Evolutionary conservation across 805 yeast species (phyloP).

Genomic region (Candida sonorensis): DNA sequence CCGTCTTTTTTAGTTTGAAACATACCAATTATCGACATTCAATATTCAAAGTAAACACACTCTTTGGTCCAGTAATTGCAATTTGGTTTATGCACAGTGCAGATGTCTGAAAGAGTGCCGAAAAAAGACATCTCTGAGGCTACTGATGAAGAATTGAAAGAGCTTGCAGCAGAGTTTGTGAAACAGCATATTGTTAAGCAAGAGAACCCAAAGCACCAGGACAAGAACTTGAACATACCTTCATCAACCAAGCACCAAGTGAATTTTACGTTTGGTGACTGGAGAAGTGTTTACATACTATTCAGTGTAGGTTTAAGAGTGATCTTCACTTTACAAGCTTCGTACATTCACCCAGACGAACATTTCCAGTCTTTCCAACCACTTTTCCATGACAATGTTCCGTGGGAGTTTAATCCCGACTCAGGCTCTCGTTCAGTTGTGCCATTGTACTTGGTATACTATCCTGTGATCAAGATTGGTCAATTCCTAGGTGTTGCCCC

Average conservation of each 20-base stretch:
- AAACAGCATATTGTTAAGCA: slow-evolving; percentile 1
- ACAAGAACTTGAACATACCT: background rate
- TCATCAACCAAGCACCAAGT: slow-evolving; percentile 6
- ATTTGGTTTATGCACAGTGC: too few species aligned
- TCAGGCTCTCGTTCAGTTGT: slow-evolving; percentile 64
- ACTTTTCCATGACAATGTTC: slow-evolving; percentile 44
- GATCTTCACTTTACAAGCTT: slow-evolving; percentile 55
- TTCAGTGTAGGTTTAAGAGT: slow-evolving; percentile 41
- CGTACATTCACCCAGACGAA: slow-evolving; percentile 97
- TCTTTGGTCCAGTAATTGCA: too few species aligned
- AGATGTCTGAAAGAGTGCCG: background rate
- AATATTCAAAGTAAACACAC: too few species aligned
- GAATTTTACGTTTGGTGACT: slow-evolving; percentile 25
- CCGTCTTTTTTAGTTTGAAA: too few species aligned
- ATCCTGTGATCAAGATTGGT: slow-evolving; percentile 49
- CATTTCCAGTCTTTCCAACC: slow-evolving; percentile 90
- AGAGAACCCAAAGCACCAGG: background rate
- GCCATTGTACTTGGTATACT: slow-evolving; percentile 62
- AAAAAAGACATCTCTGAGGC: slow-evolving; percentile 1
- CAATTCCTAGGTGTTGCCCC: slow-evolving; percentile 33
- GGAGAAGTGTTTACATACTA: slow-evolving; percentile 43
- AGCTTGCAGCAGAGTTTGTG: slow-evolving; percentile 3
- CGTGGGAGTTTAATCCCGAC: slow-evolving; percentile 75
- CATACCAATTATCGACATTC: too few species aligned
- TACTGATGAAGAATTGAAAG: slow-evolving; percentile 3